A percentile compares a stretch with the other conserved stretches of the same genome.
These are phyloP conservation scores for Lentinus brumalis DNA, from an alignment of 768 basidiomycete species.

Conservation along the genomic window DNA sequence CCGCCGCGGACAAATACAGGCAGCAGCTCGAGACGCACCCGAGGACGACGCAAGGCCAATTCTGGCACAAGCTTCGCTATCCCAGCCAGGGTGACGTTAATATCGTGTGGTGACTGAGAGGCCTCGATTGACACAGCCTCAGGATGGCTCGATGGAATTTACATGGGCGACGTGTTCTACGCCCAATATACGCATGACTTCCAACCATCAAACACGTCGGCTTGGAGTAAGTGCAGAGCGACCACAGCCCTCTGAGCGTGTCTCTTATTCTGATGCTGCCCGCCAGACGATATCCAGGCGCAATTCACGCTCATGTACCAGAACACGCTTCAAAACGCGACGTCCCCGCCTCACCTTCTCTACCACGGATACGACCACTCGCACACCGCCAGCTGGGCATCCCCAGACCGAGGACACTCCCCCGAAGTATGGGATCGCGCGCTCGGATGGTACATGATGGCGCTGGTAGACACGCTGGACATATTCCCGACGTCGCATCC, in stretches of 20 bases:
- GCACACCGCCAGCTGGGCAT: conserved; percentile 45
- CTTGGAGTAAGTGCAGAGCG: conserved; percentile 36
- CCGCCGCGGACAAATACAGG: too few relatives aligned
- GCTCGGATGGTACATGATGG: conserved; percentile 50
- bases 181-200: conserved; percentile 41
- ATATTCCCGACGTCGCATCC: conserved; percentile 36
- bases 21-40: too few relatives aligned
- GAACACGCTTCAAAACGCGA: conserved; percentile 36
- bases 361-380: conserved; percentile 55
- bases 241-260: neutral
- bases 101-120: neutral
- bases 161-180: conserved; percentile 51
- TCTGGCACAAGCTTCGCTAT: too few relatives aligned
- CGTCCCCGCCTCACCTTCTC: conserved; percentile 42
- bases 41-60: too few relatives aligned
- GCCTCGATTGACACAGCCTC: neutral
- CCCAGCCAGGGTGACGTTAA: too few relatives aligned
- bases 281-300: conserved; percentile 40
- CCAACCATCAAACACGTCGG: conserved; percentile 38
- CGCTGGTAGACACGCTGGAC: conserved; percentile 48
- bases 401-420: conserved; percentile 46
- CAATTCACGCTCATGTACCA: conserved; percentile 48
- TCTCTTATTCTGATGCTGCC: neutral
- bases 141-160: conserved; percentile 50
- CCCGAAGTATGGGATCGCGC: conserved; percentile 54